Evolutionary conservation across 441 rosid species (phyloP).

Genomic region (Gossypium schwendimanii): DNA sequence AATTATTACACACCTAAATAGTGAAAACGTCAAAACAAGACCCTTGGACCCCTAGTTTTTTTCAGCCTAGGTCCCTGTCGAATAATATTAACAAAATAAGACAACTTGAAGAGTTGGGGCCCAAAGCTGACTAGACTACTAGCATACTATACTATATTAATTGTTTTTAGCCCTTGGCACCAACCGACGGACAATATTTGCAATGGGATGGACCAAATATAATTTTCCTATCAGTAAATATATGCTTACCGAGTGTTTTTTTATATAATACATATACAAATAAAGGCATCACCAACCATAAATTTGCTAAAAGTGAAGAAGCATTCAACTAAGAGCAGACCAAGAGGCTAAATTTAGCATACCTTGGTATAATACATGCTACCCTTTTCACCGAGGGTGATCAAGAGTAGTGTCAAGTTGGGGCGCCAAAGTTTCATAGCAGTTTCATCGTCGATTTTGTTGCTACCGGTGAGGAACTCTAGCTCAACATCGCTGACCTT

Average conservation of each 20-base stretch:
- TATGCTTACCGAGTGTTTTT: too few species aligned
- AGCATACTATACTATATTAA: too few species aligned
- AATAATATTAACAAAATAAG: too few species aligned
- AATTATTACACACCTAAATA: too few species aligned
- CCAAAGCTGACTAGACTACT: neutral
- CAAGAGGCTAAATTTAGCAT: neutral
- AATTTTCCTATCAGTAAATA: too few species aligned
- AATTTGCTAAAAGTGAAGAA: too few species aligned
- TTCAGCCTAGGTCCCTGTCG: neutral
- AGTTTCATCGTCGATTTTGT: conserved; percentile 57
- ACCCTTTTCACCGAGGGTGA: conserved; percentile 86
- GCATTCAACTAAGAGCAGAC: neutral
- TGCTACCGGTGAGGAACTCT: conserved; percentile 74
- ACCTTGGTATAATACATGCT: conserved; percentile 94
- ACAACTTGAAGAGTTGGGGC: neutral
- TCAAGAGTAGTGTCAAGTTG: conserved; percentile 67
- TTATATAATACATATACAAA: neutral
- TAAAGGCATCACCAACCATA: conserved; percentile 12
- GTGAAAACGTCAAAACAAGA: neutral
- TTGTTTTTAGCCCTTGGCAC: neutral
- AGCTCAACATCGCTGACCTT: conserved; percentile 91
- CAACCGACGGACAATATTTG: neutral
- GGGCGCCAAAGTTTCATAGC: conserved; percentile 83
- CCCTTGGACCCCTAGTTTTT: neutral
- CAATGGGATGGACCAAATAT: neutral